Evolutionary conservation across 2,329 filamentous ascomycete species (phyloP), one percentile per base, ranked within the genome.

Genomic region (Aspergillus sp.): DNA sequence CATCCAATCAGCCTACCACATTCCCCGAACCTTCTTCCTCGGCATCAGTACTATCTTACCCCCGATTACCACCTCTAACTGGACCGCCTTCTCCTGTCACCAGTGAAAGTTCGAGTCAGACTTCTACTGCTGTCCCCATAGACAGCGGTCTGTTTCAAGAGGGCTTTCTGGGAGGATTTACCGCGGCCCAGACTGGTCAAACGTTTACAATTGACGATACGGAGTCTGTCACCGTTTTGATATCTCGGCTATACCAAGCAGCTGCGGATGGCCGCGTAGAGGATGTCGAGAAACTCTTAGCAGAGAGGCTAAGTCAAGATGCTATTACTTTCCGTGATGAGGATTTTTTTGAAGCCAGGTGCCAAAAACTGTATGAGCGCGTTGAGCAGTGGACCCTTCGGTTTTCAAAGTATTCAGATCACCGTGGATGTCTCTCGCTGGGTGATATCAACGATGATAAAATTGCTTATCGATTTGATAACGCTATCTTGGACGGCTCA

Each of bases 331-430:
- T 90, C 49, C 82, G 81, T 53, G 90, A 96, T 61, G 90, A 96
- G 65, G 90, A 96, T 69, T 90, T 96, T 74, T 97, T 98, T 62
- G 90, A 96, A 60, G 82, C 82, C 58, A 87, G 90, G 34, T 98
- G 93, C 65, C 90, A 96, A 66, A 86, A 94, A 67, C 82, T 98
- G 35, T 98, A 90, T 69, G 87, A 91, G 55, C 90, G 96, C 63
- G 89, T 96, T 34, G 90, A 96, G 66, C 90, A 95, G 70, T 98
- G 93, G 93, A 90, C 98, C 39, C 73, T 96, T 54, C 88, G 93
- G 60, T 98, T 98, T 74, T 96, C 90, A 56, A 97, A 97, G 66
- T 93, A 94, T 69, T 97, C 90, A 38, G 91, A 97, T 68, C 88
- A 90, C 72, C 85, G 88, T 56, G 80, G 88, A 45, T 96, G 90